Evolutionary conservation across 164 flowering plant species (phyloP).

Genomic region (Liquidambar formosana): DNA sequence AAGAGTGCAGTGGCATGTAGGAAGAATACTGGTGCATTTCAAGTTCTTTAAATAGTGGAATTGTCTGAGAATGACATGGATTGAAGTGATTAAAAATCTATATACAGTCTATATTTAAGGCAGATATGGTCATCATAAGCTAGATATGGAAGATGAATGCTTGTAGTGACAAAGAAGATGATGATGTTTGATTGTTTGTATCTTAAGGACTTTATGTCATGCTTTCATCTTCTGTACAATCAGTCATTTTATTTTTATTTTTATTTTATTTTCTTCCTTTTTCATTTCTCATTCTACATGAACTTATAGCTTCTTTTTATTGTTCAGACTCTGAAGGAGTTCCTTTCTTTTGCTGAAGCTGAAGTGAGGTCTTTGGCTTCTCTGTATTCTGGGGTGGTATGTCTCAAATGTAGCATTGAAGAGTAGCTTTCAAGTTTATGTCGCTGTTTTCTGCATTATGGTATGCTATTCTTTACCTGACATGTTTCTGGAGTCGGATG

Average conservation of each 20-base stretch:
- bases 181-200: too few relatives aligned
- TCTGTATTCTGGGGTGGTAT: constrained; percentile 82
- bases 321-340: constrained; percentile 68
- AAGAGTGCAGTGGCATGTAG: too few relatives aligned
- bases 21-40: too few relatives aligned
- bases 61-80: too few relatives aligned
- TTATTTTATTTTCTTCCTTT: not conserved
- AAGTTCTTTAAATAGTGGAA: too few relatives aligned
- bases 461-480: not conserved
- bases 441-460: not conserved
- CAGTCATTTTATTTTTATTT: not conserved
- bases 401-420: constrained; percentile 14
- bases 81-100: too few relatives aligned
- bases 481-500: constrained; percentile 4
- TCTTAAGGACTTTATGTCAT: too few relatives aligned
- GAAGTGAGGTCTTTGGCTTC: constrained; percentile 83
- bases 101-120: too few relatives aligned
- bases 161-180: too few relatives aligned
- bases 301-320: not conserved
- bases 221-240: not conserved
- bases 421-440: constrained; percentile 1
- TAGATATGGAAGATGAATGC: too few relatives aligned
- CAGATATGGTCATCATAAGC: too few relatives aligned
- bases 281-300: not conserved
- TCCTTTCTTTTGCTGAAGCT: constrained; percentile 76